Evolutionary conservation across 805 yeast species (phyloP), one percentile per base, ranked within the genome.

Genomic region (Saccharomyces jurei): DNA sequence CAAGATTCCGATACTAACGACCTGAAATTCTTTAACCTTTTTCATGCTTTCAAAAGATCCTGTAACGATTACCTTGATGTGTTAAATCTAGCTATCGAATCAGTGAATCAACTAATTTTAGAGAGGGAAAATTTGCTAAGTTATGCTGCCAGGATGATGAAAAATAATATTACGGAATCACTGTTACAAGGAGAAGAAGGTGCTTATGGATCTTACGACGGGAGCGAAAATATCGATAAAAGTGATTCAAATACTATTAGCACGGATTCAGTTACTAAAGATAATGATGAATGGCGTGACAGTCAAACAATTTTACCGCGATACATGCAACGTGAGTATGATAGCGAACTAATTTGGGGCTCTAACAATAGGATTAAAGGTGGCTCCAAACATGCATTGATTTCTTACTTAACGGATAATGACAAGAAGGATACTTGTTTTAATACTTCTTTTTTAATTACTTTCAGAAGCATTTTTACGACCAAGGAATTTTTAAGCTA

Each of bases 371-470:
- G 76, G 51, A 77, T 89, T 41, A 86, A 86, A 66, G 97, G 96
- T 47, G 97, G 96, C 4, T 81, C 94, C 0, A 77, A 81, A 47
- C 82, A 80, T 47, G 94, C 96, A 0, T 72, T 91, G 50, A 77
- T 91, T 3, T 84, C 89, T 52, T 87, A 86, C 66, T 74, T 90
- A 55, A 88, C 96, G 0, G 85, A 83, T 63, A 94, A 89, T 63
- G 80, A 78, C 48, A 68, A 76, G 44, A 69, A 77, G 13, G 86
- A 83, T 62, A 77, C 82, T 1, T 74, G 76, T 22, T 89, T 82
- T 71, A 84, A 83, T 60, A 73, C 82, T 4, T 78, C 89, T 0
- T 81, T 90, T 72, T 71, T 89, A 55, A 70, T 81, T 14, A 83
- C 92, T 1, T 89, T 89, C 68, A 74, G 85, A 29, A 82, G 89